Conservation (phyloP, 768 basidiomycete genomes). For the Rhodotorula paludigena region DNA sequence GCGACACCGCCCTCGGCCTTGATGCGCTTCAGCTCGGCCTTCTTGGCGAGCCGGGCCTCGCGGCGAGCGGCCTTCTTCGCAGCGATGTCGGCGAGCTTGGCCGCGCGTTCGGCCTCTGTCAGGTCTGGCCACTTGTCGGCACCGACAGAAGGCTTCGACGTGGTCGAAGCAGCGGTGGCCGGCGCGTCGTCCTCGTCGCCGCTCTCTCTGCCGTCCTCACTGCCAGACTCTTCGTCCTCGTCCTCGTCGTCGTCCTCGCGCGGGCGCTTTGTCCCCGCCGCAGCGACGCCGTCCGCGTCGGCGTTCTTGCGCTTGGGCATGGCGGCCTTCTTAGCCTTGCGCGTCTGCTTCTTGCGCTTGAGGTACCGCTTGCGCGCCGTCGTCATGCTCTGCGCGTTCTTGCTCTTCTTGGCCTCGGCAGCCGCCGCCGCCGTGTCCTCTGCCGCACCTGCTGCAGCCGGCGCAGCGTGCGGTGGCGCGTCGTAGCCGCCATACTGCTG, state of each 20-base stretch:
- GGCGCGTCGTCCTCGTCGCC: not conserved
- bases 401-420: constrained; percentile 12
- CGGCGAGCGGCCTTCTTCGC: constrained; percentile 33
- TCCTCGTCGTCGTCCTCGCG: constrained; percentile 43
- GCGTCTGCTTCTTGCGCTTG: constrained; percentile 64
- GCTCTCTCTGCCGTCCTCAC: constrained; percentile 41
- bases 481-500: not conserved
- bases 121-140: constrained; percentile 29
- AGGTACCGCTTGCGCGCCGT: constrained; percentile 69
- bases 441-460: not conserved
- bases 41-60: constrained; percentile 38
- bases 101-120: constrained; percentile 34
- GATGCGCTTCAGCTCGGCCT: constrained; percentile 31
- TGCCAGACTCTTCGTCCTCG: constrained; percentile 1
- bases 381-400: constrained; percentile 56
- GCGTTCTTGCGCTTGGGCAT: constrained; percentile 42
- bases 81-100: constrained; percentile 19
- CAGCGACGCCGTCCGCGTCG: constrained; percentile 31
- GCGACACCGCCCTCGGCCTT: constrained; percentile 35
- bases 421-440: not conserved
- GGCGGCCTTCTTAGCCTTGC: constrained; percentile 45
- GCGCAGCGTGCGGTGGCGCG: not conserved
- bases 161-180: not conserved
- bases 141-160: not conserved
- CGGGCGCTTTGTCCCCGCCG: constrained; percentile 29